phyloP scores from a whole-genome alignment of 306 rosid genomes.

The Leucaena leucocephala region DNA sequence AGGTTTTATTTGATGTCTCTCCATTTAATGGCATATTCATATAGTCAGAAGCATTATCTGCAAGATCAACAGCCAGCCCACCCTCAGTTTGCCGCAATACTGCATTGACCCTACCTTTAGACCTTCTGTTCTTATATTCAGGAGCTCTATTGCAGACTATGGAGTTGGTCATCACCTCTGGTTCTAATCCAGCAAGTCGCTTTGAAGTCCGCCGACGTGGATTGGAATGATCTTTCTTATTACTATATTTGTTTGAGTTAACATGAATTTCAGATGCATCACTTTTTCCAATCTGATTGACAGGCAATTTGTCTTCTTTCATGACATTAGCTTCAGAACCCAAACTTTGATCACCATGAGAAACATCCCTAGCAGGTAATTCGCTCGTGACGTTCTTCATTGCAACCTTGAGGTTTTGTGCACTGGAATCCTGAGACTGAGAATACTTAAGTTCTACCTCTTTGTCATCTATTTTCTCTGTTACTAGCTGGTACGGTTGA shows the following conservation, averaged over 20 bases:
- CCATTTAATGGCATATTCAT: constrained; percentile 16
- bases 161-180: constrained; percentile 41
- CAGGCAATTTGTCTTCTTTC: constrained; percentile 35
- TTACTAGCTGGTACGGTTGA: constrained; percentile 30
- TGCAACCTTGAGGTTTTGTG: constrained; percentile 50
- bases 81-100: constrained; percentile 35
- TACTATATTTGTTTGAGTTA: constrained; percentile 43
- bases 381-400: constrained; percentile 55
- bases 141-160: constrained; percentile 42
- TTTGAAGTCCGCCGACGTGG: constrained; percentile 48
- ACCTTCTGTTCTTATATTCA: constrained; percentile 35
- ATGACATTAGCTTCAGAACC: constrained; percentile 22
- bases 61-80: constrained; percentile 14
- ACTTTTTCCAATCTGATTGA: constrained; percentile 37
- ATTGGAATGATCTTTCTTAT: constrained; percentile 44
- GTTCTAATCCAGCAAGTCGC: constrained; percentile 51
- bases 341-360: constrained; percentile 25
- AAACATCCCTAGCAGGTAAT: constrained; percentile 44
- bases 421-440: constrained; percentile 43
- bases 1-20: constrained; percentile 33
- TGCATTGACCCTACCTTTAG: constrained; percentile 37
- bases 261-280: constrained; percentile 24
- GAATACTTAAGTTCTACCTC: constrained; percentile 38
- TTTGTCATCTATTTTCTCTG: constrained; percentile 30
- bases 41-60: constrained; percentile 25